Evolutionary conservation across 306 rosid genomes (phyloP), one percentile per base, ranked within the genome.

Genomic region (Quercus ilex): DNA sequence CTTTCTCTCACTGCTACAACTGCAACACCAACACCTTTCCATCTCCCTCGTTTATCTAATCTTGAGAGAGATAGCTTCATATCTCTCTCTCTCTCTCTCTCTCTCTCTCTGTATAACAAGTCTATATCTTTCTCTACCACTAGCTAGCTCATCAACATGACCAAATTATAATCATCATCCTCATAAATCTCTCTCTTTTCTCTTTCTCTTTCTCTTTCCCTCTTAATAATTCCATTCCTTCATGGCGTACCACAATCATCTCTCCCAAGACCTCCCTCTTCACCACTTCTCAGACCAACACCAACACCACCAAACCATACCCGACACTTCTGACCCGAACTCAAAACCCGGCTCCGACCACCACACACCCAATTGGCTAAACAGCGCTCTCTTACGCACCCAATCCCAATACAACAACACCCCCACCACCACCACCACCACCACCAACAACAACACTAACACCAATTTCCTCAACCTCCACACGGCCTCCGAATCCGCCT

Each of bases 311-410:
- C 89, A 83, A 7, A 59, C 81, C 19, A 79, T 77, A 8, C 8
- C 84, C n/a, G 68, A 89, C 28, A 71, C 88, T 9, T 59, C 67
- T 6, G 86, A 84, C 90, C 90, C 90, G 46, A 69, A 46, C 56
- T 56, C 91, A 72, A 84, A 89, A 81, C 52, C 90, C 70, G 23
- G 17, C 71, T 77, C 89, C 74, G 85, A 86, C 79, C 80, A 79
- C 81, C 85, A 82, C n/a, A 89, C 97, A 4, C 99, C 99, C 28
- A 95, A 88, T 81, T 95, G 99, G 99, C 99, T 95, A 78, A 93
- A 93, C 90, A 89, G 68, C 98, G 99, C 99, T 10, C 98, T 95
- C 14, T 93, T 95, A 4, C 99, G 94, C 17, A 76, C 87, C 62
- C 89, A 82, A 58, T 18, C 83, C 26, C 93, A 89, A 79, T 88